These are phyloP conservation scores for Psilocybe azurescens DNA, from an alignment of 768 basidiomycete species.

Conservation along the genomic window DNA sequence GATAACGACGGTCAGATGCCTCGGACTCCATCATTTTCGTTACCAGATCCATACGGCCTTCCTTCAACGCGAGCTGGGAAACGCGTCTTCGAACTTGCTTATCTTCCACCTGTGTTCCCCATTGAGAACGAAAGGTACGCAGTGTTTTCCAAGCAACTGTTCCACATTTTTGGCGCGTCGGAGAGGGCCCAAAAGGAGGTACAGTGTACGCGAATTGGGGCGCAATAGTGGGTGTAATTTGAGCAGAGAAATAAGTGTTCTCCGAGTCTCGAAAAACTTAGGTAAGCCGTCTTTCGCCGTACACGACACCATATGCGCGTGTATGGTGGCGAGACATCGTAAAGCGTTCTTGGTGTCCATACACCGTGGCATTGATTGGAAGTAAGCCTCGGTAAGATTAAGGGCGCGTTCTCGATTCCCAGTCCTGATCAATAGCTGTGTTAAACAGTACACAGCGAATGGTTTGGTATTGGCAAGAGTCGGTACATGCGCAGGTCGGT, in stretches of 20 bases:
- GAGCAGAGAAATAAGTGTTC: slow-evolving; percentile 50
- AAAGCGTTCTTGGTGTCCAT: slow-evolving; percentile 39
- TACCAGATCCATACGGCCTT: slow-evolving; percentile 63
- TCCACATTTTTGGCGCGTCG: slow-evolving; percentile 55
- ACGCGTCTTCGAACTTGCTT: slow-evolving; percentile 64
- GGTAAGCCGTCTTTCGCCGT: slow-evolving; percentile 41
- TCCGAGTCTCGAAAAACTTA: slow-evolving; percentile 48
- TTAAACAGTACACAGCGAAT: slow-evolving; percentile 48
- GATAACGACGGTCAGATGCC: slow-evolving; percentile 9
- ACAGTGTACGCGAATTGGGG: slow-evolving; percentile 66
- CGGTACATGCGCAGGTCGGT: slow-evolving; percentile 24
- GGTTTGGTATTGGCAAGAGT: slow-evolving; percentile 42
- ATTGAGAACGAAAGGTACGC: slow-evolving; percentile 50
- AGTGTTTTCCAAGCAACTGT: slow-evolving; percentile 54
- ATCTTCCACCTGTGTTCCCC: slow-evolving; percentile 63
- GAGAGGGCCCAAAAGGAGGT: slow-evolving; percentile 61
- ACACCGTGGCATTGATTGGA: slow-evolving; percentile 50
- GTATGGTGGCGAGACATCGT: slow-evolving; percentile 57
- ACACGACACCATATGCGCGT: slow-evolving; percentile 49
- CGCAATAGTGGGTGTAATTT: slow-evolving; percentile 50
- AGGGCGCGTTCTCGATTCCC: slow-evolving; percentile 44
- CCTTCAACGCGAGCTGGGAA: slow-evolving; percentile 62
- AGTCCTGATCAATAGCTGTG: slow-evolving; percentile 50
- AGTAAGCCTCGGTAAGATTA: slow-evolving; percentile 51
- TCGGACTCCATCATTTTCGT: slow-evolving; percentile 21